Percentiles rank a stretch among this genome's conserved stretches.
Evolutionary conservation across 2,329 filamentous ascomycete genomes (phyloP).

Genomic region (Anisogramma anomala): DNA sequence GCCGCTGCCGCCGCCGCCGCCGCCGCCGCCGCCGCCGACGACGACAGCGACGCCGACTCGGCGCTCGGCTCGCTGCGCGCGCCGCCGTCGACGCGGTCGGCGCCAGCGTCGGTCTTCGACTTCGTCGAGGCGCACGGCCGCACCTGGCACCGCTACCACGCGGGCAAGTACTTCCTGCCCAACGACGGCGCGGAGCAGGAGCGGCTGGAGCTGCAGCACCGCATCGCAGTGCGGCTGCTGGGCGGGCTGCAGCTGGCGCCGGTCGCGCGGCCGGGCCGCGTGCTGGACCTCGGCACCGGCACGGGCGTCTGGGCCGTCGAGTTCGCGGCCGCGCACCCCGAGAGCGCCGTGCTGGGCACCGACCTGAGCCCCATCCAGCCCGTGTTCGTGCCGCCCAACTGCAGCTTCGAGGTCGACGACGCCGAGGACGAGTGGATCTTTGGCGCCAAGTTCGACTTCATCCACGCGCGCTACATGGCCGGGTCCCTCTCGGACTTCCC

Average conservation of each 20-base stretch:
- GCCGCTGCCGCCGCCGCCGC: conserved; percentile 5
- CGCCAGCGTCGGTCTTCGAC: conserved; percentile 11
- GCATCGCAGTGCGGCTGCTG: conserved; percentile 12
- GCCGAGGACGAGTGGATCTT: conserved; percentile 18
- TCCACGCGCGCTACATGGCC: conserved; percentile 18
- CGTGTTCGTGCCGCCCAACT: conserved; percentile 19
- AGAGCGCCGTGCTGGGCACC: conserved; percentile 17
- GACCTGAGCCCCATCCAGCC: conserved; percentile 20
- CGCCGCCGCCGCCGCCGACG: conserved; percentile 4
- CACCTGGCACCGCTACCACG: conserved; percentile 14
- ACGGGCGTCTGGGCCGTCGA: conserved; percentile 21
- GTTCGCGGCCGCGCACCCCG: conserved; percentile 17
- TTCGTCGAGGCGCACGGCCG: conserved; percentile 13
- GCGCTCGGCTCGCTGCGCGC: conserved; percentile 10
- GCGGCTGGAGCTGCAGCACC: conserved; percentile 15
- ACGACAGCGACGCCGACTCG: conserved; percentile 11
- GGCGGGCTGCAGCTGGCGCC: conserved; percentile 16
- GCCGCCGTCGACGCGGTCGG: conserved; percentile 11
- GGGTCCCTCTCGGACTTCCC: conserved; percentile 12
- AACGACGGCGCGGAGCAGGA: conserved; percentile 14
- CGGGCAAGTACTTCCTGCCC: conserved; percentile 15
- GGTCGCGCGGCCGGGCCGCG: conserved; percentile 12
- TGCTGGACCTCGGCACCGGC: conserved; percentile 21
- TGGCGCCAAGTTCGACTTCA: conserved; percentile 17
- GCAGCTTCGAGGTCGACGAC: conserved; percentile 19